Conservation (phyloP, 228 moss, liverwort and hornwort species). For the Sphagnum fallax region DNA sequence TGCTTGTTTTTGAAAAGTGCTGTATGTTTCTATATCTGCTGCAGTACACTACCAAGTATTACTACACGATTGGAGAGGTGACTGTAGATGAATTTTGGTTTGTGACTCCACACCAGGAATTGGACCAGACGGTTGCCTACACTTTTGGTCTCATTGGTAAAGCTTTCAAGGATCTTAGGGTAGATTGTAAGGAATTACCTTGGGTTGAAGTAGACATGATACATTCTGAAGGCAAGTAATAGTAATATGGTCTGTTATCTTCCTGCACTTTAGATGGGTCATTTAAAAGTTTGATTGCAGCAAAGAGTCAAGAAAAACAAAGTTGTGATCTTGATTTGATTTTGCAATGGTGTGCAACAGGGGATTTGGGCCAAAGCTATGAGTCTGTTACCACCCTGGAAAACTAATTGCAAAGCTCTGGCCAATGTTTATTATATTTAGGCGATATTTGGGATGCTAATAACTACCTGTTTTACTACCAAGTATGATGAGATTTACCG, state of each 20-base stretch:
- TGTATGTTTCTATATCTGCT: background rate
- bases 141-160: slow-evolving; percentile 82
- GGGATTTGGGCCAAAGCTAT: slow-evolving; percentile 82
- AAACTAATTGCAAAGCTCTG: slow-evolving; percentile 76
- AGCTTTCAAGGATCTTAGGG: slow-evolving; percentile 5
- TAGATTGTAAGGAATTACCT: too few relatives aligned
- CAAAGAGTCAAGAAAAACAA: background rate
- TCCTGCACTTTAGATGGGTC: background rate
- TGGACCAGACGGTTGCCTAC: slow-evolving; percentile 58
- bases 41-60: slow-evolving; percentile 65
- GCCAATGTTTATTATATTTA: slow-evolving; percentile 41
- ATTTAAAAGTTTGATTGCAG: background rate
- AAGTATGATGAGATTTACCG: slow-evolving; percentile 80
- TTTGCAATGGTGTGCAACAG: slow-evolving; percentile 20
- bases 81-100: slow-evolving; percentile 70
- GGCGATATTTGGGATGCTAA: slow-evolving; percentile 89
- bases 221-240: too few relatives aligned
- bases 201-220: too few relatives aligned
- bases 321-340: background rate
- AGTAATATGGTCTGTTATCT: too few relatives aligned
- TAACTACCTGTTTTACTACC: slow-evolving; percentile 49
- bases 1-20: too few relatives aligned
- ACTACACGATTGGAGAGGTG: slow-evolving; percentile 53
- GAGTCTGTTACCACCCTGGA: slow-evolving; percentile 64
- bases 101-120: slow-evolving; percentile 56